Percentiles rank a stretch among this genome's conserved stretches.
Conservation (phyloP, 1,139 yeast genomes). For the Blastobotrys illinoisensis region DNA sequence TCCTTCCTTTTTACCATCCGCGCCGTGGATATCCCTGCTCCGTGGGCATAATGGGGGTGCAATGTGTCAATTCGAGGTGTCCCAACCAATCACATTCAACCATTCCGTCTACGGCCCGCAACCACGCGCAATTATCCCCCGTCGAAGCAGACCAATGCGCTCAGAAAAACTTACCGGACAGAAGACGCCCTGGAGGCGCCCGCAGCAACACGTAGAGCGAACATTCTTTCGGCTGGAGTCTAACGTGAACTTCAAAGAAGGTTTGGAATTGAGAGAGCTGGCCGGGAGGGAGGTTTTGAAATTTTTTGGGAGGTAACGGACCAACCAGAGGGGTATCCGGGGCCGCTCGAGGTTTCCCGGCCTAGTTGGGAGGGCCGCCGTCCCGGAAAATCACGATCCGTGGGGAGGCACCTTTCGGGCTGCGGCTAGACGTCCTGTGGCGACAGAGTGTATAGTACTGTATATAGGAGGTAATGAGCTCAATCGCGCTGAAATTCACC, state of each 20-base stretch:
- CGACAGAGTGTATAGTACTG: neutral
- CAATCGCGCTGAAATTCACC: slow-evolving; percentile 66
- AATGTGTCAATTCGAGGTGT: neutral
- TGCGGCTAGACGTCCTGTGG: too few relatives aligned
- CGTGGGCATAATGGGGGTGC: too few relatives aligned
- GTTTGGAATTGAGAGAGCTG: neutral
- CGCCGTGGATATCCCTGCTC: too few relatives aligned
- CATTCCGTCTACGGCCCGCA: neutral
- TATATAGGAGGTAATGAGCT: slow-evolving; percentile 29
- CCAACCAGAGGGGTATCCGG: neutral
- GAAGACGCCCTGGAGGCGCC: slow-evolving; percentile 22
- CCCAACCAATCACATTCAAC: neutral
- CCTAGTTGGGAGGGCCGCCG: neutral
- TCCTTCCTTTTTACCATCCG: too few relatives aligned
- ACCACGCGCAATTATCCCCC: neutral
- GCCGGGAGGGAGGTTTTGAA: neutral
- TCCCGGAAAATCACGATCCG: neutral
- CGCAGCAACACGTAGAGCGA: slow-evolving; percentile 29
- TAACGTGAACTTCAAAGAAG: neutral
- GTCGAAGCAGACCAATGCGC: too few relatives aligned
- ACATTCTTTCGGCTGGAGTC: slow-evolving; percentile 16
- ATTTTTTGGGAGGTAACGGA: neutral
- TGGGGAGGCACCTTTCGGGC: too few relatives aligned
- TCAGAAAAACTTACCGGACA: slow-evolving; percentile 19
- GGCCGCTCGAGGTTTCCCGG: neutral